Evolutionary conservation across 2,329 filamentous ascomycete species (phyloP), one percentile per base, ranked within the genome.

Genomic region (Sarocladiaceae sp.): DNA sequence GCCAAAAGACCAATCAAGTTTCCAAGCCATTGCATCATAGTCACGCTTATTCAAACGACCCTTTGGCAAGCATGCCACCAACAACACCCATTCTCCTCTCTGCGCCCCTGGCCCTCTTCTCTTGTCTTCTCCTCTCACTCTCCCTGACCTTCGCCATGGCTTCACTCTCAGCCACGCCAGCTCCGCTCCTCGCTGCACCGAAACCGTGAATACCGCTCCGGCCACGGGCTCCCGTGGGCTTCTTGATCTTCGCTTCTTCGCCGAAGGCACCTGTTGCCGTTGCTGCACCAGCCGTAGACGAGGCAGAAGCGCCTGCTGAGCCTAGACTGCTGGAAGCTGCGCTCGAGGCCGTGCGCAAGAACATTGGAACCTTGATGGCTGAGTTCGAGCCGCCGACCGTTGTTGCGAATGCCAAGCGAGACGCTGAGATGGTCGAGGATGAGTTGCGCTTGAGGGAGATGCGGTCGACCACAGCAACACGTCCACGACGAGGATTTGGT

Each of bases 351-450:
- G 87, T 80, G 23, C 88, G 81, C 17, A 94, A 77, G 18, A 94
- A 75, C 0, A 80, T 77, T 0, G 89, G 88, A 1, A 88, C 80
- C 59, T 82, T 84, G 77, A 90, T 88, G 0, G 72, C 71, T 56
- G 53, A 60, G 5, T 69, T 63, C 2, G 73, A 67, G 1, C 69
- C 56, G 8, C 70, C 64, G 11, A 71, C 62, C 8, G 78, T 70
- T 15, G 40, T 46, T 28, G 40, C 26, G 64, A 88, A 88, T 3
- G 84, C 85, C 53, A 86, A 71, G 20, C 75, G 77, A 2, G 65
- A 64, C 8, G 33, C 23, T 2, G 68, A 64, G 31, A 64, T 50
- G 36, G 59, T 66, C 13, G 70, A 73, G 0, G 74, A 76, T 17
- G 68, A 69, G 36, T 69, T 68, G 40, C 86, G 83, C 63, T 87